Evolutionary conservation across 805 yeast species (phyloP).

Genomic region (Kuraishia cidri): DNA sequence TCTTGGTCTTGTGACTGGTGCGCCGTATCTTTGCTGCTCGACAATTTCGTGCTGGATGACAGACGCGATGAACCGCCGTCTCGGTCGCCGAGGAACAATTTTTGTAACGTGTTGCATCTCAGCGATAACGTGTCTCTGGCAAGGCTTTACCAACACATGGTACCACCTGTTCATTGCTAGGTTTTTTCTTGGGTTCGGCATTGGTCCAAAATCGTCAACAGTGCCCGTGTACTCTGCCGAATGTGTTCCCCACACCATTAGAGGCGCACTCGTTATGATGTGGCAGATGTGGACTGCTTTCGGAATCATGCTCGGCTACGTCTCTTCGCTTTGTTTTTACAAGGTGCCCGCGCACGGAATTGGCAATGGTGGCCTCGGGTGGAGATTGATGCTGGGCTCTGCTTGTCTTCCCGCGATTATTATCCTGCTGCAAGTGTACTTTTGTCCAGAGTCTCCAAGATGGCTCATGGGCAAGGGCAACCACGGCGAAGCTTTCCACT

Average conservation of each 20-base stretch:
- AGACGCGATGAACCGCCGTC: constrained; percentile 43
- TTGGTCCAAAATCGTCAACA: constrained; percentile 69
- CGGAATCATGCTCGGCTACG: constrained; percentile 69
- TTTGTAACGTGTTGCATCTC: constrained; percentile 56
- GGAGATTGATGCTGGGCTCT: constrained; percentile 66
- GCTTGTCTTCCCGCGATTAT: constrained; percentile 61
- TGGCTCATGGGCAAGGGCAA: constrained; percentile 70
- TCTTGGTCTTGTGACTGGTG: constrained; percentile 57
- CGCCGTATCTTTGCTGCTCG: constrained; percentile 63
- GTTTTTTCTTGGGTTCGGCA: constrained; percentile 56
- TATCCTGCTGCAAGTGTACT: constrained; percentile 52
- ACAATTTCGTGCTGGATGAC: constrained; percentile 55
- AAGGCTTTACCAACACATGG: constrained; percentile 56
- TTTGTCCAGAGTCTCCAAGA: constrained; percentile 69
- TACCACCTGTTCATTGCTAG: constrained; percentile 61
- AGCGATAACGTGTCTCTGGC: constrained; percentile 62
- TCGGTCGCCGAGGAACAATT: constrained; percentile 62
- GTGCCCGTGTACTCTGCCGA: constrained; percentile 67
- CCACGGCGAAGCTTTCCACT: constrained; percentile 46
- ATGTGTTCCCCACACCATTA: constrained; percentile 49
- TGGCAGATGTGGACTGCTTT: constrained; percentile 74
- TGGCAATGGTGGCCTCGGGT: constrained; percentile 39
- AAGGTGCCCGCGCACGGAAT: too few species aligned
- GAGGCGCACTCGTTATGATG: constrained; percentile 66
- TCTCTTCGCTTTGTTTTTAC: constrained; percentile 54